phyloP scores from a whole-genome alignment of 2,329 filamentous ascomycete genomes.

The Colletotrichum neosansevieriae region DNA sequence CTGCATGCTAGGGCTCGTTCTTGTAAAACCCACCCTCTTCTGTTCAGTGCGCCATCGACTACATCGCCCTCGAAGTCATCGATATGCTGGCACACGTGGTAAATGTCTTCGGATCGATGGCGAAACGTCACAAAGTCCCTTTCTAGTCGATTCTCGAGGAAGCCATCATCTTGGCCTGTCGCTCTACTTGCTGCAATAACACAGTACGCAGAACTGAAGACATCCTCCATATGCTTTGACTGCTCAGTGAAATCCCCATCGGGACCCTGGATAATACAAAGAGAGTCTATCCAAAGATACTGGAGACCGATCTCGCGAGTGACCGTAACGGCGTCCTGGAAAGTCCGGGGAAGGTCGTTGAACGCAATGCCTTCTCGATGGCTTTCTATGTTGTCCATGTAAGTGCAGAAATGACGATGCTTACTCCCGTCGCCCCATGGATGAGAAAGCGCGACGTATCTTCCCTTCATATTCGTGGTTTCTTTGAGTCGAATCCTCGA shows the following conservation, averaged over 20 bases:
- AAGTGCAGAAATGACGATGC: constrained; percentile 4
- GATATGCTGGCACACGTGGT: constrained; percentile 44
- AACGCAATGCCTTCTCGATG: not conserved
- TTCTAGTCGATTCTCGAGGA: too few species aligned
- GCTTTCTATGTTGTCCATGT: not conserved
- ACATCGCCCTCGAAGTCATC: constrained; percentile 52
- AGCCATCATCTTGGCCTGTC: too few species aligned
- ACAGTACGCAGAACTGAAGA: constrained; percentile 18
- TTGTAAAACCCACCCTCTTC: constrained; percentile 55
- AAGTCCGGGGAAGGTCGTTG: constrained; percentile 19
- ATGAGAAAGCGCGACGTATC: too few species aligned
- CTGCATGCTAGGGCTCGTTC: constrained; percentile 51
- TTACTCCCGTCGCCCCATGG: too few species aligned
- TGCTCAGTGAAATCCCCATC: constrained; percentile 40
- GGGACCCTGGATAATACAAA: constrained; percentile 42
- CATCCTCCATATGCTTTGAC: constrained; percentile 26
- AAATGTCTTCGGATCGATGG: too few species aligned
- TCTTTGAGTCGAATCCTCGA: too few species aligned
- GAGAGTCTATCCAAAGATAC: constrained; percentile 42
- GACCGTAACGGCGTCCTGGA: constrained; percentile 31
- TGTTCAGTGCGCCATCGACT: constrained; percentile 46
- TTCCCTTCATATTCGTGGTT: too few species aligned
- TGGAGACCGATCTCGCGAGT: constrained; percentile 27
- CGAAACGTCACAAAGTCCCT: too few species aligned
- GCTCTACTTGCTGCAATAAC: constrained; percentile 19